Evolutionary conservation across 805 yeast genomes (phyloP), one percentile per base, ranked within the genome.

Genomic region (Kodamaea laetipori): DNA sequence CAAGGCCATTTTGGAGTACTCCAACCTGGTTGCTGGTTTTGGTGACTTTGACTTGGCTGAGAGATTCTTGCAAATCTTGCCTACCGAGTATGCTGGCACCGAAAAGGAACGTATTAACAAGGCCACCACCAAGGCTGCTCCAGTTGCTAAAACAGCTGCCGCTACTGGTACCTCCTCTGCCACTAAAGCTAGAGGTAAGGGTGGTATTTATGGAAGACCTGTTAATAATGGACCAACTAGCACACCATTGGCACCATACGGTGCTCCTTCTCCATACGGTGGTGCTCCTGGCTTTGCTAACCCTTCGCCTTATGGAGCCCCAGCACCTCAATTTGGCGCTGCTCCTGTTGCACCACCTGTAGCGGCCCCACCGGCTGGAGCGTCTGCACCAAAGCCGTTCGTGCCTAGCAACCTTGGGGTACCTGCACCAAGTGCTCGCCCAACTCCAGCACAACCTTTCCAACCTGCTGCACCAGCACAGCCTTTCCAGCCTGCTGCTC

Each of bases 1-100:
- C 53, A 71, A 73, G 28, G 82, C 84, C 2, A 80, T 87, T 48
- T 73, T 88, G 51, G 98, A 94, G 64, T 94, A 86, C 63, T 82
- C 95, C 36, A 82, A 80, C 51, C 70, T 85, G 47, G 81, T 90
- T 44, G 84, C 96, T 3, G 81, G 89, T 19, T 81, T 76, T 57
- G 98, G 97, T 19, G 81, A 86, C 50, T 82, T 88, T 54, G 95
- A 84, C 7, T 69, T 92, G 52, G 97, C 98, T 1, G 76, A 72
- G 45, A 78, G 75, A 51, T 80, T 86, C 52, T 74, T 92, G 58
- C 71, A 73, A 35, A 71, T 84, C 47, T 71, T 94, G 55, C 96
- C 98, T 9, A 80, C 77, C 35, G 80, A 80, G 42, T 80, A 82
- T 53, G 86, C 84, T 34, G 87, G 83, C 18, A 55, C 69, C 16